Percentiles rank a stretch among this genome's conserved stretches.
Conservation (phyloP, 2,329 filamentous ascomycete genomes). For the Aspergillus fijiensis region DNA sequence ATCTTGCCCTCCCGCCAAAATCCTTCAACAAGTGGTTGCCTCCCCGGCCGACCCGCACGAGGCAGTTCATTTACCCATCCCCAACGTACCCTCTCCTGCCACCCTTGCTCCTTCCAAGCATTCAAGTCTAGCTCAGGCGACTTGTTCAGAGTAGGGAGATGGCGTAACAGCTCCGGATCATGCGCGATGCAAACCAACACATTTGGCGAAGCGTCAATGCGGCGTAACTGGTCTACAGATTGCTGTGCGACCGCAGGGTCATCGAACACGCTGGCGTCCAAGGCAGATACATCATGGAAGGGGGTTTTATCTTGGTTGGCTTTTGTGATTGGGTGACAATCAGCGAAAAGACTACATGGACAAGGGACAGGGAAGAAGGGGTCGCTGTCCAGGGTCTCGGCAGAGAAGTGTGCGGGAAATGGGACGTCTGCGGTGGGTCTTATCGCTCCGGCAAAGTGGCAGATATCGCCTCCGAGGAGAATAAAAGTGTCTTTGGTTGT, state of each 20-base stretch:
- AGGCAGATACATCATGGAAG: conserved; percentile 6
- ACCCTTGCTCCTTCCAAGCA: conserved; percentile 7
- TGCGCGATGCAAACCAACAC: conserved; percentile 10
- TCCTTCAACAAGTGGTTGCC: conserved; percentile 3
- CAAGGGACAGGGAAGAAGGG: conserved; percentile 2
- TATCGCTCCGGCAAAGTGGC: conserved; percentile 28
- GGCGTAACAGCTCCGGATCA: conserved; percentile 1
- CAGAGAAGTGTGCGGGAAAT: conserved; percentile 19
- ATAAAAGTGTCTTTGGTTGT: conserved; percentile 27
- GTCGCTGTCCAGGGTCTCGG: not conserved
- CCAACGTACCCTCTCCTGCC: conserved; percentile 10
- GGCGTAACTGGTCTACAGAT: conserved; percentile 2
- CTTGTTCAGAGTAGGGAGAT: conserved; percentile 5
- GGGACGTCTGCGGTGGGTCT: conserved; percentile 30
- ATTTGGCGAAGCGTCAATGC: conserved; percentile 1
- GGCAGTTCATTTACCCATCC: conserved; percentile 12
- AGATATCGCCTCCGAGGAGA: conserved; percentile 28
- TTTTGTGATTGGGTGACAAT: not conserved
- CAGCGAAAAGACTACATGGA: conserved; percentile 6
- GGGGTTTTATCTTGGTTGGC: not conserved
- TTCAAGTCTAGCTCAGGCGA: conserved; percentile 7
- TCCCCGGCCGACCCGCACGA: conserved; percentile 3
- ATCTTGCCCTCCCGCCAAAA: conserved; percentile 8
- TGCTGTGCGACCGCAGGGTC: conserved; percentile 2
- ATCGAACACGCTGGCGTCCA: not conserved